Base-by-base conservation (phyloP, 2,329 filamentous ascomycete genomes). In the Exophiala sideris region DNA sequence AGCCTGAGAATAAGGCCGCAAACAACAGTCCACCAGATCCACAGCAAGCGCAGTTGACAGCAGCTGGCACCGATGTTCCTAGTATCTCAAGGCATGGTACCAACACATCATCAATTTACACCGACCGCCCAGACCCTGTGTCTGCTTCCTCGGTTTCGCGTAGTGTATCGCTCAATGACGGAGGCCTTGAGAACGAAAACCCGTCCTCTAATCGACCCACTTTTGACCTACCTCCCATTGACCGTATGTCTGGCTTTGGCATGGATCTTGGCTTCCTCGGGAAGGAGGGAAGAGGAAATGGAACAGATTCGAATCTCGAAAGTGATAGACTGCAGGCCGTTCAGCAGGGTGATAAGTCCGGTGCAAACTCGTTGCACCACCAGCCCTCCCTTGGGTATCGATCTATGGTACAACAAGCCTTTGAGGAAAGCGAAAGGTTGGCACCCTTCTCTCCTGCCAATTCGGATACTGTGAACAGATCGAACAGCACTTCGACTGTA, bases 371-470 rank as follows among this genome's bases (percentile, higher is more conserved):
- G 24, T 66, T 82, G n/a, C 74, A 77, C 5, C 78, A 79, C 58
- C 76, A 80, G 57, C 73, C 76, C 3, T 82, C 80, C 1, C 59
- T 76, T 14, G 80, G 81, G n/a, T 83, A 82, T 63, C 71, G 71
- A 34, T 80, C 82, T 1, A 79, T 82, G 11, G 84, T 87, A 3
- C 75, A 86, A 61, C 80, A 85, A 65, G 84, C 84, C 12, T 87
- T 87, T 64, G 83, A 86, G 63, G 74, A 77, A 42, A 73, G 70
- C 21, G 77, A 83, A 57, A 80, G 81, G 35, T 74, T 75, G 5
- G 71, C 77, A 39, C 80, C 81, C 3, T 73, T 76, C 8, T 78
- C 79, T 2, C 78, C 79, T 39, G 79, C 79, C 16, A 71, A 70
- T 34, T 70, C 68, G n/a, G 74, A 73, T 49, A 77, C 72, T 38